Evolutionary conservation across 345 rosid genomes (phyloP).

Genomic region (Turnera subulata): DNA sequence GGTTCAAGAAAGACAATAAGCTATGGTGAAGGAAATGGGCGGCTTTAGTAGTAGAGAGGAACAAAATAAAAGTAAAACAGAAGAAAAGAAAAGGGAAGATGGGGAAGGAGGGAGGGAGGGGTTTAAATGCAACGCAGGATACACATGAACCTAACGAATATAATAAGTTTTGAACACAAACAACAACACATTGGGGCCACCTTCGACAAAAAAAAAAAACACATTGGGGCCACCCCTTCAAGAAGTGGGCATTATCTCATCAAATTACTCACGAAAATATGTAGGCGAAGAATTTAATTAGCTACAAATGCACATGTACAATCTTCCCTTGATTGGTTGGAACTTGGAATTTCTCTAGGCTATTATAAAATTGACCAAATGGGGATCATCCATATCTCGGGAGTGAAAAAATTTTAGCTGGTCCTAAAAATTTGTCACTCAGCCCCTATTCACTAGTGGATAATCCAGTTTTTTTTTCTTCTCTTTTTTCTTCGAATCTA

Average conservation of each 20-base stretch:
- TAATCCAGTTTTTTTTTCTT: too few species aligned
- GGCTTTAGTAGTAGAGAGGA: neutral
- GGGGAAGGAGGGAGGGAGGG: constrained; percentile 4
- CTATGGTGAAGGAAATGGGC: neutral
- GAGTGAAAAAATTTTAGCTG: too few species aligned
- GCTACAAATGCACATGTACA: too few species aligned
- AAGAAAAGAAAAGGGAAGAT: neutral
- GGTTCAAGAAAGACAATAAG: neutral
- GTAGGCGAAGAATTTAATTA: constrained; percentile 5
- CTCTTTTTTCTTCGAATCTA: too few species aligned
- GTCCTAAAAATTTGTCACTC: too few species aligned
- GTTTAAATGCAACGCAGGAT: constrained; percentile 38
- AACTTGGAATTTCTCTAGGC: too few species aligned
- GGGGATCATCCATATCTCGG: too few species aligned
- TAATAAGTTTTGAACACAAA: neutral
- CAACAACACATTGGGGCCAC: neutral
- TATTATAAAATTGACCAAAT: too few species aligned
- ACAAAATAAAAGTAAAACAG: too few species aligned
- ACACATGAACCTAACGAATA: constrained; percentile 41
- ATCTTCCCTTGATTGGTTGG: too few species aligned
- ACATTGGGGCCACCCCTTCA: constrained; percentile 4
- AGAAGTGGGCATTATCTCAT: constrained; percentile 2
- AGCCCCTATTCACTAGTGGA: too few species aligned
- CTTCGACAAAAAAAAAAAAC: neutral
- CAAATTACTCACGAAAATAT: constrained; percentile 34